Conservation (phyloP, 2,329 filamentous ascomycete species). For the Claviceps citrina region DNA sequence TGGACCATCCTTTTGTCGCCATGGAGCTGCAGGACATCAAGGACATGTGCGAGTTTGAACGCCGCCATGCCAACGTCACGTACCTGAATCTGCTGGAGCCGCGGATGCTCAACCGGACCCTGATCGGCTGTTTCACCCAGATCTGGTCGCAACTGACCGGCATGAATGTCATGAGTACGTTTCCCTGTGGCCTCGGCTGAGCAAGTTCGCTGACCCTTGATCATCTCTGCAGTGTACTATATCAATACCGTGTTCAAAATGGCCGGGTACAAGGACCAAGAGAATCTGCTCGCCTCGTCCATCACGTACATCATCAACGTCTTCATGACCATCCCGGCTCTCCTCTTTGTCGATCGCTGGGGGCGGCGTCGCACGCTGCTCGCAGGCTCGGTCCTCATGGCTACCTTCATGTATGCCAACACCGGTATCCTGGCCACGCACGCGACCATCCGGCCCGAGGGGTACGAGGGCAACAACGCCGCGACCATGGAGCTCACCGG, state of each 20-base stretch:
- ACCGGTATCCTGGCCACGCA: slow-evolving; percentile 35
- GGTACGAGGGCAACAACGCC: slow-evolving; percentile 28
- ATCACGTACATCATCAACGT: slow-evolving; percentile 62
- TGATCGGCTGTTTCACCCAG: slow-evolving; percentile 36
- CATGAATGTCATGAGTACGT: slow-evolving; percentile 42
- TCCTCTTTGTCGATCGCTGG: slow-evolving; percentile 61
- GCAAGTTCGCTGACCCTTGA: no score
- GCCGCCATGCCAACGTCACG: slow-evolving; percentile 49
- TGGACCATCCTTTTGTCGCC: slow-evolving; percentile 47
- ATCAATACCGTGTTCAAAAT: slow-evolving; percentile 31
- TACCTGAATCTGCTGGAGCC: slow-evolving; percentile 60
- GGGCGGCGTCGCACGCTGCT: slow-evolving; percentile 57
- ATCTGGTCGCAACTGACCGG: slow-evolving; percentile 42
- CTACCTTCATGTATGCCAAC: slow-evolving; percentile 40
- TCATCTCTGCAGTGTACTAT: slow-evolving; percentile 51
- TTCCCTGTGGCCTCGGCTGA: no score
- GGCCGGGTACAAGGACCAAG: slow-evolving; percentile 27
- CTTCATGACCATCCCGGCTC: slow-evolving; percentile 58
- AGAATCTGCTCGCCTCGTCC: slow-evolving; percentile 37
- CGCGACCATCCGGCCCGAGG: slow-evolving; percentile 25
- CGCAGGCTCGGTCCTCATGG: slow-evolving; percentile 51
- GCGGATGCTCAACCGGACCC: slow-evolving; percentile 41
- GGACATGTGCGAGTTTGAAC: slow-evolving; percentile 59
- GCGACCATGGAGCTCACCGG: slow-evolving; percentile 32
- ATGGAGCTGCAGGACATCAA: slow-evolving; percentile 59